phyloP scores from a whole-genome alignment of 2,329 filamentous ascomycete genomes.

The Monilinia fructigena region DNA sequence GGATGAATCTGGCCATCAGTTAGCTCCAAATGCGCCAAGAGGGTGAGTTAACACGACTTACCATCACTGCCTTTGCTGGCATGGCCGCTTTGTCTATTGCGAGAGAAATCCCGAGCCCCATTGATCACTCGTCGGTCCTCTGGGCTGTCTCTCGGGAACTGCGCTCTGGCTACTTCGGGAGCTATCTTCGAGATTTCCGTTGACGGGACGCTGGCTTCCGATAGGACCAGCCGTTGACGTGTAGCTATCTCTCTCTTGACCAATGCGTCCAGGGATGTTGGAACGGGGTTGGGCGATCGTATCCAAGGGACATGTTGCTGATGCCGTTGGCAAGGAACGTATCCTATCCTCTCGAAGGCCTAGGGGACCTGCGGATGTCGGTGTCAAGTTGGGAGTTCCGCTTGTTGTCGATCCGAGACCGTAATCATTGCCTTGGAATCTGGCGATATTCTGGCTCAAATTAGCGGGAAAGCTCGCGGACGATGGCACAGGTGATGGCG shows the following conservation, averaged over 20 bases:
- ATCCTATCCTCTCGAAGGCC: constrained; percentile 36
- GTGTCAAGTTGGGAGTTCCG: constrained; percentile 65
- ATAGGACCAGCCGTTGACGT: constrained; percentile 55
- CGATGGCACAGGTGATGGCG: constrained; percentile 86
- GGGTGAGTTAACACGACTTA: constrained; percentile 42
- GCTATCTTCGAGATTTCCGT: constrained; percentile 38
- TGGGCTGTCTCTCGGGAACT: constrained; percentile 61
- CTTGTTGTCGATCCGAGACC: constrained; percentile 55
- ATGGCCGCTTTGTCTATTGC: constrained; percentile 59
- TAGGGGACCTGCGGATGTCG: constrained; percentile 74
- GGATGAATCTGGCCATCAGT: constrained; percentile 38
- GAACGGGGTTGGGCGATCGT: constrained; percentile 37
- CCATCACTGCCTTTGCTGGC: constrained; percentile 58
- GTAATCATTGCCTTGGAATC: constrained; percentile 55
- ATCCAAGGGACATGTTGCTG: constrained; percentile 56
- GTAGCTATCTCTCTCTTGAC: constrained; percentile 49
- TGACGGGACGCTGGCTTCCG: constrained; percentile 61
- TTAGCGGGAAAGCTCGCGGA: constrained; percentile 80
- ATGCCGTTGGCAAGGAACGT: constrained; percentile 50
- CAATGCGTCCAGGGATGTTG: constrained; percentile 43
- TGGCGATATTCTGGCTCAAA: constrained; percentile 60
- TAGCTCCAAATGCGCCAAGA: constrained; percentile 33
- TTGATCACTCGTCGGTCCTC: constrained; percentile 55
- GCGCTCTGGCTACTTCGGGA: constrained; percentile 34
- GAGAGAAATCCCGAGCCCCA: constrained; percentile 59